phyloP scores from a whole-genome alignment of 768 basidiomycete species.

The Suillus fuscotomentosus region DNA sequence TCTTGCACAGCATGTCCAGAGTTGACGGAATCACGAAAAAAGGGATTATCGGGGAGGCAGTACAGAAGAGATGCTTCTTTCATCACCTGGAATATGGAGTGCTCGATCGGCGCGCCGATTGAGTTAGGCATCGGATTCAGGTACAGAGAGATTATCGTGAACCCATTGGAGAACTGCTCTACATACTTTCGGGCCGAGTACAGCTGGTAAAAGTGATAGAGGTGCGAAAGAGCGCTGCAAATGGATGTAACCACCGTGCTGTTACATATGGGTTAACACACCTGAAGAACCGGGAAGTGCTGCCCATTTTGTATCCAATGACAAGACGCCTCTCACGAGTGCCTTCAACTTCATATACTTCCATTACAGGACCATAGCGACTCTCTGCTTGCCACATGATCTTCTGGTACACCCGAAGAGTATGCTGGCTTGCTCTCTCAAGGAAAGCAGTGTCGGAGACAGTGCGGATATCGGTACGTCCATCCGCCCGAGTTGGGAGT shows the following conservation, averaged over 20 bases:
- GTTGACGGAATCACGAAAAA: constrained; percentile 55
- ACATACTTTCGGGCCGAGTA: constrained; percentile 98
- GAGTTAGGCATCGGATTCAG: constrained; percentile 85
- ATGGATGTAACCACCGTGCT: constrained; percentile 11
- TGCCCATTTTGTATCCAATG: constrained; percentile 96
- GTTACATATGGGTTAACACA: constrained; percentile 17
- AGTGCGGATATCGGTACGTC: constrained; percentile 78
- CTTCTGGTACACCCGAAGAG: constrained; percentile 87
- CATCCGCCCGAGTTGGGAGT: constrained; percentile 42
- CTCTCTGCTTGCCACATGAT: constrained; percentile 85
- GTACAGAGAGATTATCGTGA: constrained; percentile 94
- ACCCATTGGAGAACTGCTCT: constrained; percentile 96
- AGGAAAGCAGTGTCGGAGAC: constrained; percentile 91
- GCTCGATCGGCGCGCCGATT: constrained; percentile 86
- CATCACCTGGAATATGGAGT: constrained; percentile 97
- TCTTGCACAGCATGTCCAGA: constrained; percentile 89
- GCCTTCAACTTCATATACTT: constrained; percentile 94
- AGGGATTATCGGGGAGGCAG: constrained; percentile 92
- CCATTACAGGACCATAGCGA: constrained; percentile 91
- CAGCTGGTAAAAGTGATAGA: constrained; percentile 96
- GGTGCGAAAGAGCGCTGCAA: constrained; percentile 80
- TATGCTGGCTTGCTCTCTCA: constrained; percentile 91
- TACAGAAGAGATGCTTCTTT: constrained; percentile 94
- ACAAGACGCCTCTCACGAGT: constrained; percentile 88
- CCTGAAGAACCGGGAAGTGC: constrained; percentile 86